Evolutionary conservation across 2,329 filamentous ascomycete species (phyloP).

Genomic region (Venturia effusa): DNA sequence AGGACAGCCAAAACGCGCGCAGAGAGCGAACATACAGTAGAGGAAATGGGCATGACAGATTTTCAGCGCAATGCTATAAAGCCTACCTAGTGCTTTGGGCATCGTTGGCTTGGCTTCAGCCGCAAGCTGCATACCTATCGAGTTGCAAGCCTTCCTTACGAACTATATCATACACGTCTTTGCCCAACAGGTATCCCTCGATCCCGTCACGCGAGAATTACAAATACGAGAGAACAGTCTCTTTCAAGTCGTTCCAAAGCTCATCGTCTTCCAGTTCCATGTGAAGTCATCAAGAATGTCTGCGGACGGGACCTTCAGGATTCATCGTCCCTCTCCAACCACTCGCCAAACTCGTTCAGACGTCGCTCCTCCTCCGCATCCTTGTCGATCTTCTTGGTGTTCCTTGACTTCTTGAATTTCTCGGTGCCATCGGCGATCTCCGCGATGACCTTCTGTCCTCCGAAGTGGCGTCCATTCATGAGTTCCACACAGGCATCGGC

Average conservation of each 20-base stretch:
- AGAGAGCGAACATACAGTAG: no score
- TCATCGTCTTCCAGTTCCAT: background rate
- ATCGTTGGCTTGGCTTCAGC: no score
- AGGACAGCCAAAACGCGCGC: no score
- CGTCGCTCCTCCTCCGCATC: conserved; percentile 37
- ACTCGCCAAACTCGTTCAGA: conserved; percentile 24
- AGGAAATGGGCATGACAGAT: no score
- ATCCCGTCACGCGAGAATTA: background rate
- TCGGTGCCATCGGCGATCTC: conserved; percentile 61
- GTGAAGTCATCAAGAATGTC: background rate
- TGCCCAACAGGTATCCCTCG: background rate
- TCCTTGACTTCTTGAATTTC: conserved; percentile 56
- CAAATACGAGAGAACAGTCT: background rate
- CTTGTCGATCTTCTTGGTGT: conserved; percentile 30
- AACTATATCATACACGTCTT: background rate
- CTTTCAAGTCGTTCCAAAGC: background rate
- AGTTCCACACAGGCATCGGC: conserved; percentile 58
- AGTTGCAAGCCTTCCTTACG: no score
- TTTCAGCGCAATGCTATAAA: no score
- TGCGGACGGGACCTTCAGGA: background rate
- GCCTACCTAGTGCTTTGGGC: no score
- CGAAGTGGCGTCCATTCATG: conserved; percentile 76
- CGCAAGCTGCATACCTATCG: no score
- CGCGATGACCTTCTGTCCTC: conserved; percentile 59
- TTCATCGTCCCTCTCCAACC: conserved; percentile 10